These are phyloP conservation scores for Mucor circinelloides DNA, from an alignment of 371 early-diverging fungal species.

Conservation along the genomic window DNA sequence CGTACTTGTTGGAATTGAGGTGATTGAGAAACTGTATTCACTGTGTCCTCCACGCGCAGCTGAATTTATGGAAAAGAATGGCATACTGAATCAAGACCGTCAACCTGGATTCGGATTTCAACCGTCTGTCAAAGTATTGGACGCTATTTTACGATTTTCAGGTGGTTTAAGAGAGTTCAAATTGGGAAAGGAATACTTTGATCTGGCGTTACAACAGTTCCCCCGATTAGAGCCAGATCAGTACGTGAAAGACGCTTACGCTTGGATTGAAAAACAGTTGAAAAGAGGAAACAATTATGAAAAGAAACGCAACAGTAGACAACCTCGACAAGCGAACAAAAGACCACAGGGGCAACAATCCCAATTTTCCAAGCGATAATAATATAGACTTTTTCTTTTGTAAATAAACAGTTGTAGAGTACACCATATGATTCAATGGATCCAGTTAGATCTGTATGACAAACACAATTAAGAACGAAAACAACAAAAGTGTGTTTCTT, in stretches of 20 bases:
- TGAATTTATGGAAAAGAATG: constrained; percentile 12
- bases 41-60: constrained; percentile 22
- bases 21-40: constrained; percentile 28
- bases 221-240: constrained; percentile 29
- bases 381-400: background rate
- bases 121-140: constrained; percentile 25
- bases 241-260: constrained; percentile 3
- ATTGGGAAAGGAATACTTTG: constrained; percentile 33
- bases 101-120: constrained; percentile 19
- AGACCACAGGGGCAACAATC: background rate
- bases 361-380: background rate
- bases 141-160: constrained; percentile 34
- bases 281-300: background rate
- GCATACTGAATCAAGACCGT: background rate
- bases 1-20: constrained; percentile 19
- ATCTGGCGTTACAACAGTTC: constrained; percentile 23
- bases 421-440: background rate
- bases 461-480: background rate
- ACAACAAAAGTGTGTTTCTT: background rate
- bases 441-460: background rate
- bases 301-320: background rate
- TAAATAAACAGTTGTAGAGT: background rate
- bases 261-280: constrained; percentile 12
- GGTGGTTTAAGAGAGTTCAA: constrained; percentile 24
- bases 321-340: background rate